Evolutionary conservation across 1,139 yeast genomes (phyloP).

Genomic region (Candida neerlandica): DNA sequence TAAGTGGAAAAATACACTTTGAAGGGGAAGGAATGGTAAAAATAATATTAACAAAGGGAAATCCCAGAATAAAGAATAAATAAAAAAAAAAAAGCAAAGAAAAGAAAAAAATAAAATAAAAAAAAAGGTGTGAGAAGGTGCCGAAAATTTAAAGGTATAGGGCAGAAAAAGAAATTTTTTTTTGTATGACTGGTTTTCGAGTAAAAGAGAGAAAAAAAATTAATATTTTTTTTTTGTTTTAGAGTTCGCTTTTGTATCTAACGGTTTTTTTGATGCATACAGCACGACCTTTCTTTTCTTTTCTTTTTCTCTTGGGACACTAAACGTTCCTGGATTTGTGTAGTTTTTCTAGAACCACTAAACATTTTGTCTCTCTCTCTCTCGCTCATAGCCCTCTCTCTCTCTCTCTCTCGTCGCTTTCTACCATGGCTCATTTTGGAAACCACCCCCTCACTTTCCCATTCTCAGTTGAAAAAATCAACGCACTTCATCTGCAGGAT

Average conservation of each 20-base stretch:
- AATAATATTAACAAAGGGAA: not conserved
- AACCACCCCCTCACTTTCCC: no score
- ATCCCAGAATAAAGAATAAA: no score
- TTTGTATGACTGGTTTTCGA: not conserved
- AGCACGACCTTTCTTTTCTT: not conserved
- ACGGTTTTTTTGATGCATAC: conserved; percentile 5
- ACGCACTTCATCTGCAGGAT: no score
- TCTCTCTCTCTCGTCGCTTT: no score
- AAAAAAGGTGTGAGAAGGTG: not conserved
- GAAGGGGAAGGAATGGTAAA: no score
- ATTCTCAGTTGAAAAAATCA: no score
- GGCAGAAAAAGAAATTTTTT: not conserved
- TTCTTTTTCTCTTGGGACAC: conserved; percentile 6
- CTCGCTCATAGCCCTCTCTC: no score
- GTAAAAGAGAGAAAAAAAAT: not conserved
- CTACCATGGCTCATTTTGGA: no score
- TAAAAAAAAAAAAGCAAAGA: not conserved
- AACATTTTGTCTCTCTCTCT: no score
- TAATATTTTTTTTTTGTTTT: not conserved
- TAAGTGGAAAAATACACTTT: no score
- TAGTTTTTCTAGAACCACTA: no score
- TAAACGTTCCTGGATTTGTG: not conserved
- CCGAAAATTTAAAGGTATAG: not conserved
- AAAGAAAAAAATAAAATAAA: not conserved
- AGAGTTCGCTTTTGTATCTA: conserved; percentile 5